Base-by-base conservation (phyloP, 129 eudicot species). In the Tanacetum coccineum region DNA sequence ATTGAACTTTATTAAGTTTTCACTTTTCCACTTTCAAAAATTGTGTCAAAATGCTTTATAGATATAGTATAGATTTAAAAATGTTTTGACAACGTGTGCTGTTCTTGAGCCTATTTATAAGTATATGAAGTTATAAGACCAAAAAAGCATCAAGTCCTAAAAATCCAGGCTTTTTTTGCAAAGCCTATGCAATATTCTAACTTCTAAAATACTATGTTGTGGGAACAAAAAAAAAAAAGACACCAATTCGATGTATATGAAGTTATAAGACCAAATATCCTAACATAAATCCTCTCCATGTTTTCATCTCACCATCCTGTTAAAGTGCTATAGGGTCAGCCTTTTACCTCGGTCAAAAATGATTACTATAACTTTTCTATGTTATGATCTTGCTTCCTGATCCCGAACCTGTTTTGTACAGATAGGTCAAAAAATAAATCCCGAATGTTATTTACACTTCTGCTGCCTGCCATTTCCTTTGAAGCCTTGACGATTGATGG, bases 371-470 rank as follows among this genome's bases (percentile, higher is more conserved):
- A 12, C n/a, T 68, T 32, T 66, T 64, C 67, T 40, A 8, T 9
- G 12, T 45, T 30, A 32, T 57, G 68, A 44, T 61, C 66, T 44
- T 52, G 72, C 74, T 64, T n/a, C 77, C 26, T 50, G 71, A 77
- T 78, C 78, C 70, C 76, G 39, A 32, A 32, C 39, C 77, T 76
- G 75, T 68, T 87, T 83, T 87, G 82, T 84, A 83, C 89, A 83
- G 70, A 83, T 81, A 68, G 74, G 66, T 75, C 74, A 76, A 74
- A 78, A 76, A 69, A 48, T 32, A 32, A 65, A 72, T 62, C 49
- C 74, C 70, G 64, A 63, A 71, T 68, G 74, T 56, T 75, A 81
- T 84, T 46, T 76, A 81, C 87, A 81, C 62, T 62, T 74, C 42
- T 45, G 69, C 67, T 71, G 83, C 79, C 74, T 63, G 56, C 42